Base-by-base conservation (phyloP, 371 early-diverging fungal species). In the Rhizomucor pusillus region DNA sequence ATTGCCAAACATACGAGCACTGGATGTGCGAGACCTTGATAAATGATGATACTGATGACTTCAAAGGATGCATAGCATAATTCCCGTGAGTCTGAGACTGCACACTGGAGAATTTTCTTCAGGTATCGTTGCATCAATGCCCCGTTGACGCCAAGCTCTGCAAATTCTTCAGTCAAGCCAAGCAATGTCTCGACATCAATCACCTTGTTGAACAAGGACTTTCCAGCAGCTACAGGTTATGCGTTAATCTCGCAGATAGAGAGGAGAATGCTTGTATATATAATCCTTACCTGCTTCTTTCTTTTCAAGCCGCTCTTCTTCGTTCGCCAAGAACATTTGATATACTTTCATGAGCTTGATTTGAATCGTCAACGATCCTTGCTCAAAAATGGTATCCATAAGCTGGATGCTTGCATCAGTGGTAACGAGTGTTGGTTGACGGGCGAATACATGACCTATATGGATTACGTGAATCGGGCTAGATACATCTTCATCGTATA, bases 1-100 rank as follows among this genome's bases (percentile, higher is more conserved):
- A 29, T 7, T 29, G 41, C 37, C 14, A 41, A 19, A 14, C 41
- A 14, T 41, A 41, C 11, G 41, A 87, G 61, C 3, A 91, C 79
- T 19, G 97, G 96, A 68, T 94, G 94, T 3, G 88, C 94, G 12
- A 94, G 73, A 0, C 94, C 95, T 57, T 93, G 94, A 49, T 89
- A 84, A 16, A 93, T 63, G 22, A 92, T 85, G 2, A 87, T 67
- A 2, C 79, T 68, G 0, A 95, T 71, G 0, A 91, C 88, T 48
- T 93, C 91, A 57, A 94, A 90, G 0, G 92, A 89, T 3, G 80
- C 69, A 20, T 67, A 67, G 16, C 86, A 79, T 13, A 90, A 62
- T 13, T 62, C 50, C 5, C 50, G 50, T 18, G 81, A 73, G 14
- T 57, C 51, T 16, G 60, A 56, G 34, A 94, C 70, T 16, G 90